phyloP scores from a whole-genome alignment of 352 stramenopile genomes.

The Pythium guiyangense region DNA sequence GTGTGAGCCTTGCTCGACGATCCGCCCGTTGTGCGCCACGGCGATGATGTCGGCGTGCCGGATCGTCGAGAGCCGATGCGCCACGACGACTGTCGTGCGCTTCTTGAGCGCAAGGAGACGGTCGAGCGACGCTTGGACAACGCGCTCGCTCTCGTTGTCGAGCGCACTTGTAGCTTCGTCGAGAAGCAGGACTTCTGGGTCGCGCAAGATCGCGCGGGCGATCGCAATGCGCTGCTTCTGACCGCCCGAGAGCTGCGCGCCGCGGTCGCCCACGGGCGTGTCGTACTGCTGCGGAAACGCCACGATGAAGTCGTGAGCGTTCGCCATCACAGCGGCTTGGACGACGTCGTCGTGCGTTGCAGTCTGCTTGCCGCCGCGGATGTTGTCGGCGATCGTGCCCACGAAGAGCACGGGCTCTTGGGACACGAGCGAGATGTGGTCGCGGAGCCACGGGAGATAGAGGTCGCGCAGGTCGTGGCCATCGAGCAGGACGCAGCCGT shows the following conservation, averaged over 20 bases:
- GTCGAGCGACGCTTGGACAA: conserved; percentile 31
- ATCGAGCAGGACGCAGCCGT: conserved; percentile 36
- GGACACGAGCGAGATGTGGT: conserved; percentile 81
- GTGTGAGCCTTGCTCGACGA: conserved; percentile 64
- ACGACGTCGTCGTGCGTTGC: conserved; percentile 17
- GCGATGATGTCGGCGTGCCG: conserved; percentile 2
- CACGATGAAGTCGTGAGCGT: conserved; percentile 50
- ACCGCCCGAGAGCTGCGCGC: conserved; percentile 88
- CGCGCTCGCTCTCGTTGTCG: conserved; percentile 59
- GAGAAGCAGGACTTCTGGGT: conserved; percentile 43
- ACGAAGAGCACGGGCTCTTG: conserved; percentile 60
- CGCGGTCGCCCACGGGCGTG: conserved; percentile 88
- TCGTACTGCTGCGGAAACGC: conserved; percentile 82
- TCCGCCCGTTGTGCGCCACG: neutral
- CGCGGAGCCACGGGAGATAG: conserved; percentile 59
- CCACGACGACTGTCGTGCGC: conserved; percentile 42
- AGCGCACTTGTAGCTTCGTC: conserved; percentile 44
- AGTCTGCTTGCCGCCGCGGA: neutral
- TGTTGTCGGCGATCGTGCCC: conserved; percentile 16
- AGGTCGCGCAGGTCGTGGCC: conserved; percentile 56
- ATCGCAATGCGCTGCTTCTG: conserved; percentile 94
- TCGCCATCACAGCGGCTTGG: conserved; percentile 27
- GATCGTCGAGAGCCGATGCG: conserved; percentile 90
- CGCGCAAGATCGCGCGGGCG: conserved; percentile 6
- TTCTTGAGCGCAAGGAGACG: conserved; percentile 26